Base-by-base conservation (phyloP, 1,284 basidiomycete genomes). In the Tremellales sp. region DNA sequence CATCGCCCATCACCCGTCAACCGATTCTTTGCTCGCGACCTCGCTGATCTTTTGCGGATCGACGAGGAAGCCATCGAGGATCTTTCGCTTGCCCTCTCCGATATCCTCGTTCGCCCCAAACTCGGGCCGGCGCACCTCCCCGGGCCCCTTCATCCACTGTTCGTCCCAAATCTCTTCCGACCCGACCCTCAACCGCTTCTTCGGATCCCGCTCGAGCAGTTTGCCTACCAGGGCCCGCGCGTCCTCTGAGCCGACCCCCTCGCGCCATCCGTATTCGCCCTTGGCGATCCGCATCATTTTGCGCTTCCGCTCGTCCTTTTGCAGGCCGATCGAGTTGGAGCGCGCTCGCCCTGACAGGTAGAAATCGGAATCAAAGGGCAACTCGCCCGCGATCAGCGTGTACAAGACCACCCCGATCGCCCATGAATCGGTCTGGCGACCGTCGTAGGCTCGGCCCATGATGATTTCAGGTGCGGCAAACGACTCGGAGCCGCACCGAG, bases 401-500 rank as follows among this genome's bases (percentile, higher is more conserved):
- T 83, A 93, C 4, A 90, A 73, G 29, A 91, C 87, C 4, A 91
- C 84, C 0, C 88, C 88, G 51, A 86, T 82, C 2, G 88, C 87
- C 89, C 90, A 95, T 0, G 85, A 83, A 65, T 95, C 91, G 43
- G 88, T 93, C 65, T 85, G 79, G 7, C 87, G 79, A 0, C 87
- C 88, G 69, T 95, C 89, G 70, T 95, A 94, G 38, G 76, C 66
- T 47, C 77, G 78, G 18, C 80, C 81, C 68, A 86, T 83, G 51
- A 94, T 85, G 36, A 95, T 81, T 66, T 95, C 90, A 0, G 90
- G 91, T 6, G 89, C 89, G 1, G 90, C 89, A 67, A 93, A 94
- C 8, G 86, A 86, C 67, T 95, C 91, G 21, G 84, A 87, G 3
- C 91, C 91, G 66, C 91, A 95, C 1, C 90, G 81, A 1, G 90